phyloP scores from a whole-genome alignment of 2,329 filamentous ascomycete species.

The Fusarium sp. region DNA sequence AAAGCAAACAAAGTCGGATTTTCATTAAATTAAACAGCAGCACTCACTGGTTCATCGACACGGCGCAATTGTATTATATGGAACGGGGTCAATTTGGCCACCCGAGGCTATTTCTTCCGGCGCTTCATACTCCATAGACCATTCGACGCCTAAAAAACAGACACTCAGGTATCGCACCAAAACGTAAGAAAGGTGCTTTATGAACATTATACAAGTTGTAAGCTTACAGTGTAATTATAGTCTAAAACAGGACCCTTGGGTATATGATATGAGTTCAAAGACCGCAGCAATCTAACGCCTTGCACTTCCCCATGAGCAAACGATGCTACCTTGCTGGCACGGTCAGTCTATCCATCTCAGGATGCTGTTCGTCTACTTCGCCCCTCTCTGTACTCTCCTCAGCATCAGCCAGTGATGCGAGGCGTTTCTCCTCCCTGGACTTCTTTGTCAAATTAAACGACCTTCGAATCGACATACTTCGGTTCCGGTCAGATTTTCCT shows the following conservation, averaged over 20 bases:
- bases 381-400: neutral
- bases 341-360: slow-evolving; percentile 10
- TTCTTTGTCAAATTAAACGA: slow-evolving; percentile 33
- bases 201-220: neutral
- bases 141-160: neutral
- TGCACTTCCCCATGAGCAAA: slow-evolving; percentile 9
- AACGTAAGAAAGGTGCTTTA: slow-evolving; percentile 12
- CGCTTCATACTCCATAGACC: slow-evolving; percentile 16
- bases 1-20: slow-evolving; percentile 1
- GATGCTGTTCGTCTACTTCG: neutral
- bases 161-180: neutral
- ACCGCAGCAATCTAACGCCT: slow-evolving; percentile 20
- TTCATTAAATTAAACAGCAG: neutral
- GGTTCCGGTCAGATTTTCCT: slow-evolving; percentile 15
- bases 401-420: slow-evolving; percentile 10
- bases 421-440: slow-evolving; percentile 19
- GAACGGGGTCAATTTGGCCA: neutral
- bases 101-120: neutral
- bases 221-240: slow-evolving; percentile 34
- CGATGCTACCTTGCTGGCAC: slow-evolving; percentile 23
- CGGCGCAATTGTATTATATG: neutral
- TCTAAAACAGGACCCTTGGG: slow-evolving; percentile 16
- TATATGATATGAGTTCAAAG: slow-evolving; percentile 22
- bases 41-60: neutral
- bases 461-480: slow-evolving; percentile 33